Evolutionary conservation across 768 basidiomycete species (phyloP).

Genomic region (Rhodotorula sphaerocarpa): DNA sequence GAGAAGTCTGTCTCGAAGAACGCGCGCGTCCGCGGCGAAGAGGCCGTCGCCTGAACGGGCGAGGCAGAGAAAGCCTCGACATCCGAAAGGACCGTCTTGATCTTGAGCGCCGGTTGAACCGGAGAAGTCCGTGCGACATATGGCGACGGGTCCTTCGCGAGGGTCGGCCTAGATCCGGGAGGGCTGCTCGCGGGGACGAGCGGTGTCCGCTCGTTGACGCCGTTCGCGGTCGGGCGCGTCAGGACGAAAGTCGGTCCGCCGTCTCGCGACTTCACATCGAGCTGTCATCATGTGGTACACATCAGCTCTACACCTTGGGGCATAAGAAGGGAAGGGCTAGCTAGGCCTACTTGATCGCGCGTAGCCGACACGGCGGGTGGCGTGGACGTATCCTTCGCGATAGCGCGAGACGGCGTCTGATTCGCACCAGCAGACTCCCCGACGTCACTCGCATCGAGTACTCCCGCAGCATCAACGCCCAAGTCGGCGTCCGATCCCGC

Average conservation of each 20-base stretch:
- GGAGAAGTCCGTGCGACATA: neutral
- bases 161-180: too few species aligned
- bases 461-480: too few species aligned
- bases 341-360: too few species aligned
- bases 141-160: neutral
- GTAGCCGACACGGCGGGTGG: too few species aligned
- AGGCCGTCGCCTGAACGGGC: conserved; percentile 7
- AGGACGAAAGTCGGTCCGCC: neutral
- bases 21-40: conserved; percentile 12
- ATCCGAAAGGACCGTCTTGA: conserved; percentile 8
- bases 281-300: neutral
- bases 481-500: too few species aligned
- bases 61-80: conserved; percentile 4
- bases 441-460: too few species aligned
- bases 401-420: neutral
- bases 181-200: neutral
- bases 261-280: neutral
- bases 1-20: conserved; percentile 12
- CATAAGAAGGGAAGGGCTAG: neutral
- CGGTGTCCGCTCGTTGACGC: conserved; percentile 9
- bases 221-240: neutral
- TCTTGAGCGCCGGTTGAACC: neutral
- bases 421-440: too few species aligned
- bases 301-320: neutral
- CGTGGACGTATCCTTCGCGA: neutral